These are phyloP conservation scores for Galeopsis tetrahit DNA, from an alignment of 257 asterid genomes.

Conservation along the genomic window DNA sequence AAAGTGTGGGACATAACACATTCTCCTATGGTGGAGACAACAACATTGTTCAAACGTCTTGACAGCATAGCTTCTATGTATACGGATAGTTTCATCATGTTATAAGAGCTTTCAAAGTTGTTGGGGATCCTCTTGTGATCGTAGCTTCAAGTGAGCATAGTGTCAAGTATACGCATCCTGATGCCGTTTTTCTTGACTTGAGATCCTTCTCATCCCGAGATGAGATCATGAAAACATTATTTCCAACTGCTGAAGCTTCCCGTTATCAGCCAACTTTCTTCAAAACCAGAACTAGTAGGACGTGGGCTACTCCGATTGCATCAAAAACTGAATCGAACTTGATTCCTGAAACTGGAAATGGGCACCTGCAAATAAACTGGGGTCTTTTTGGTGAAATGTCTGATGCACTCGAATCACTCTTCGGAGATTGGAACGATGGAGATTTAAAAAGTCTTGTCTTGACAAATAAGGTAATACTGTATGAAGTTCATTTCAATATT, in stretches of 20 bases:
- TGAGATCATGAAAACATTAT: slow-evolving; percentile 42
- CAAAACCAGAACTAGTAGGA: too few species aligned
- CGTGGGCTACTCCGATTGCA: background rate
- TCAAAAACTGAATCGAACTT: slow-evolving; percentile 11
- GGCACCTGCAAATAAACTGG: slow-evolving; percentile 35
- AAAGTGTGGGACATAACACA: slow-evolving; percentile 69
- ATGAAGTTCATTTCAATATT: background rate
- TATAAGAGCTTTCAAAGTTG: slow-evolving; percentile 47
- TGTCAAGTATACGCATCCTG: slow-evolving; percentile 27
- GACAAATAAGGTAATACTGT: slow-evolving; percentile 51
- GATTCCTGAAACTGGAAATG: slow-evolving; percentile 24
- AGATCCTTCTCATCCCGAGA: slow-evolving; percentile 27
- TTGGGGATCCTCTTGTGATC: slow-evolving; percentile 53
- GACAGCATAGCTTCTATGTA: slow-evolving; percentile 50
- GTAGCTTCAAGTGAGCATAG: slow-evolving; percentile 30
- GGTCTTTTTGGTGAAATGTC: slow-evolving; percentile 36
- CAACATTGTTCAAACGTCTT: slow-evolving; percentile 50
- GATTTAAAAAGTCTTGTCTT: slow-evolving; percentile 10
- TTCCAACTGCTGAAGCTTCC: slow-evolving; percentile 29
- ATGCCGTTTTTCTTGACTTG: slow-evolving; percentile 46
- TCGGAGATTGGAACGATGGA: background rate
- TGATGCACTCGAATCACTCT: slow-evolving; percentile 6
- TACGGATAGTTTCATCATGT: slow-evolving; percentile 53
- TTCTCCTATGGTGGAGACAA: slow-evolving; percentile 38
- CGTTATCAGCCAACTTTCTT: background rate